A percentile compares a stretch with the other conserved stretches of the same genome.
Evolutionary conservation across 208 protist genomes (phyloP).

Genomic region (Leishmania martiniquensis): DNA sequence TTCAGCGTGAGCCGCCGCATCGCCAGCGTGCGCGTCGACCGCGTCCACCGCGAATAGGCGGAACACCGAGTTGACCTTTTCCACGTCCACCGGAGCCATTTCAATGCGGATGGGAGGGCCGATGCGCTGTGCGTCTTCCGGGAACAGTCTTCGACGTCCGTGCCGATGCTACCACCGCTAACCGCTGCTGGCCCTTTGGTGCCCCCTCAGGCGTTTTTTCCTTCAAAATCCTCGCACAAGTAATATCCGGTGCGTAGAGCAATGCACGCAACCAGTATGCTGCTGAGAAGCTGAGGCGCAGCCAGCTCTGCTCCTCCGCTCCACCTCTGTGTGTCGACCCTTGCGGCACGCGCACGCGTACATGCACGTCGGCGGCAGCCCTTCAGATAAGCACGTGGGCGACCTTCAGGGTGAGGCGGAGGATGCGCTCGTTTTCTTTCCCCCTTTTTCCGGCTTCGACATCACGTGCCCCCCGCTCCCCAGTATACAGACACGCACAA

Average conservation of each 20-base stretch:
- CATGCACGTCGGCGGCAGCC: not conserved
- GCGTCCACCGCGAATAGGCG: conserved; percentile 23
- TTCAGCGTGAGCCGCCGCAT: not conserved
- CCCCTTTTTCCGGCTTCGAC: not conserved
- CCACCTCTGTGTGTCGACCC: not conserved
- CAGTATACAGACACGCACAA: too few species aligned
- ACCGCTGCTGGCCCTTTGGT: not conserved
- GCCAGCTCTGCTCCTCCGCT: not conserved
- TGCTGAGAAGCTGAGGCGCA: not conserved
- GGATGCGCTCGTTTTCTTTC: not conserved
- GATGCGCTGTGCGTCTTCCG: not conserved
- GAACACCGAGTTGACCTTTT: conserved; percentile 28
- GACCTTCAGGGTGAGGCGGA: not conserved
- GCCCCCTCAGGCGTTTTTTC: not conserved
- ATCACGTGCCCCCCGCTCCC: not conserved
- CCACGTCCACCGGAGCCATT: conserved; percentile 34
- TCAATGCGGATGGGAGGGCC: not conserved
- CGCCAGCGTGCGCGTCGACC: not conserved
- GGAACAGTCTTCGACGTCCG: not conserved
- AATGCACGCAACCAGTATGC: not conserved
- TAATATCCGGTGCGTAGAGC: not conserved
- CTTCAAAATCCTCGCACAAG: not conserved
- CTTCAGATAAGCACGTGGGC: not conserved
- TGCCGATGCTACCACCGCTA: not conserved
- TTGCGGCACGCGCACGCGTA: not conserved